These are phyloP conservation scores for Sparassis latifolia DNA, from an alignment of 1,284 basidiomycete species.

Conservation along the genomic window DNA sequence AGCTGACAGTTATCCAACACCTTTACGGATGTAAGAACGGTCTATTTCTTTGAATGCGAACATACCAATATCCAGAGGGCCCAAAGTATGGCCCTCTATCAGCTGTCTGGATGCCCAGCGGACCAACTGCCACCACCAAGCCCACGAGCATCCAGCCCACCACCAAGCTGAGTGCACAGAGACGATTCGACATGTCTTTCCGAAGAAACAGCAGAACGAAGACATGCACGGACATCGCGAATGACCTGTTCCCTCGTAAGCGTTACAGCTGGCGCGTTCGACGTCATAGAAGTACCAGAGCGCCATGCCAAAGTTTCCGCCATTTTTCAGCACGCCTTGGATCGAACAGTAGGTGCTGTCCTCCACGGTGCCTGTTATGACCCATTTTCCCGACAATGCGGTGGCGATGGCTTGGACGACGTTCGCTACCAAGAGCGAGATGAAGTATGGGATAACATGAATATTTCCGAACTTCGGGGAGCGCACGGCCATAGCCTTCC, in stretches of 20 bases:
- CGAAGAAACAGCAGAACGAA: slow-evolving; percentile 39
- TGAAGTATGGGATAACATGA: slow-evolving; percentile 27
- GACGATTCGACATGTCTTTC: slow-evolving; percentile 20
- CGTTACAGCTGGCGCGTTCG: not conserved
- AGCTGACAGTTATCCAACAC: slow-evolving; percentile 43
- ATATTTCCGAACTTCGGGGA: slow-evolving; percentile 19
- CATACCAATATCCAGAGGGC: slow-evolving; percentile 35
- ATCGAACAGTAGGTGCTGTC: slow-evolving; percentile 30
- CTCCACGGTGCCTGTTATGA: slow-evolving; percentile 26
- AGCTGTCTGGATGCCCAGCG: slow-evolving; percentile 27
- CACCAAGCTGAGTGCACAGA: slow-evolving; percentile 23
- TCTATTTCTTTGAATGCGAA: no score
- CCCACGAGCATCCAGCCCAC: slow-evolving; percentile 30
- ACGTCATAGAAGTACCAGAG: slow-evolving; percentile 23
- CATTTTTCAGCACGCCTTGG: slow-evolving; percentile 39
- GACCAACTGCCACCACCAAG: slow-evolving; percentile 31
- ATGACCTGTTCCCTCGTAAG: slow-evolving; percentile 25
- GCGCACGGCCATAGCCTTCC: slow-evolving; percentile 12
- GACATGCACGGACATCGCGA: slow-evolving; percentile 33
- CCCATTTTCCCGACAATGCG: slow-evolving; percentile 35
- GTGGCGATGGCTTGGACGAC: slow-evolving; percentile 35
- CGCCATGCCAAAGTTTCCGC: slow-evolving; percentile 37
- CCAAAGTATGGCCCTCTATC: slow-evolving; percentile 36
- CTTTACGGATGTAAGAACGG: slow-evolving; percentile 11
- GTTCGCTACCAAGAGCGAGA: slow-evolving; percentile 36